These are phyloP conservation scores for Fraxinus baroniana DNA, from an alignment of 305 asterid genomes.

Conservation along the genomic window DNA sequence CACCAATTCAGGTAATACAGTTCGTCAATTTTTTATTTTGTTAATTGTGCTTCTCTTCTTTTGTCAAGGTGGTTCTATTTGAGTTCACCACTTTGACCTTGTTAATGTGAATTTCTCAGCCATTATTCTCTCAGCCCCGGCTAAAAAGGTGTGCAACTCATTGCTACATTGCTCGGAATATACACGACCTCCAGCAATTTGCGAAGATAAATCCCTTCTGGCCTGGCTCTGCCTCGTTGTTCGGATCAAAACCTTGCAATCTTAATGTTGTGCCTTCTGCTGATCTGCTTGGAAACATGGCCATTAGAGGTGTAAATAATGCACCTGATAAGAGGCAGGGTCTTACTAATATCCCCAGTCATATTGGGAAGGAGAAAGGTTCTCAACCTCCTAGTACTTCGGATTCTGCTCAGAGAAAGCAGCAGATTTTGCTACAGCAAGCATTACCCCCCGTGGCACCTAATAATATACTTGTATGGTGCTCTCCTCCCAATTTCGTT, in stretches of 20 bases:
- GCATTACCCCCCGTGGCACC: constrained; percentile 79
- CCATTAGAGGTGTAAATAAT: constrained; percentile 38
- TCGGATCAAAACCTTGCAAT: constrained; percentile 48
- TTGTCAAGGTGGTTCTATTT: neutral
- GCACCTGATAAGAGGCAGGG: constrained; percentile 60
- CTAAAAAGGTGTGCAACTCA: constrained; percentile 95
- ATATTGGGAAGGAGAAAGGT: constrained; percentile 57
- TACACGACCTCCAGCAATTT: constrained; percentile 67
- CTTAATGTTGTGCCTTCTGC: constrained; percentile 50
- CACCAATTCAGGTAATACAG: constrained; percentile 59
- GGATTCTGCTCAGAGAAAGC: constrained; percentile 77
- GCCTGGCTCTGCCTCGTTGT: constrained; percentile 64
- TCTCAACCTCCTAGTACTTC: constrained; percentile 47
- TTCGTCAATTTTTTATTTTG: neutral
- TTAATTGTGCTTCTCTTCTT: neutral
- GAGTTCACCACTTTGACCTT: neutral
- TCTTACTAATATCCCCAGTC: constrained; percentile 37
- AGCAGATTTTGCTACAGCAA: constrained; percentile 80
- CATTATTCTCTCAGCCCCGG: constrained; percentile 77
- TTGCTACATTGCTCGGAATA: constrained; percentile 89
- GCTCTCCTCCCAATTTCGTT: neutral
- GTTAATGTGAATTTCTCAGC: constrained; percentile 38
- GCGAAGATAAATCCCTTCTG: constrained; percentile 79
- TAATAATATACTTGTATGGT: constrained; percentile 66
- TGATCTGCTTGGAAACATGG: constrained; percentile 48